These are phyloP conservation scores for Colletotrichum paranaense DNA, from an alignment of 2,329 filamentous ascomycete species.

Conservation along the genomic window DNA sequence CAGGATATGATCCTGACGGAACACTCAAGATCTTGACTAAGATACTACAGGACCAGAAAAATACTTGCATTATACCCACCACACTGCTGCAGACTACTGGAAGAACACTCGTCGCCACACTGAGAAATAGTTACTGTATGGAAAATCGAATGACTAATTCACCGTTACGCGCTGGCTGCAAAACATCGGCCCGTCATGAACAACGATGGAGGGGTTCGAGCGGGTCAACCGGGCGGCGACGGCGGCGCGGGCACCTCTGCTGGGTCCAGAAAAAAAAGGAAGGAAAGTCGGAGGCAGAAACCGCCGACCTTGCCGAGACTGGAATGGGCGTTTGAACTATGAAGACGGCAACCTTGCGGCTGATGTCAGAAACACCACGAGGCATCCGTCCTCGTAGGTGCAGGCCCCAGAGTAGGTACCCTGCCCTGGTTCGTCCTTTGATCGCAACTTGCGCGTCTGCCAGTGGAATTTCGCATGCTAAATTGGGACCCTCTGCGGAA, in stretches of 20 bases:
- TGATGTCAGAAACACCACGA: conserved; percentile 22
- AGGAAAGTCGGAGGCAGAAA: conserved; percentile 12
- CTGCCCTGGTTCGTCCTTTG: conserved; percentile 14
- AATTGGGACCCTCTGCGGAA: conserved; percentile 28
- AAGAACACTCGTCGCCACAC: not conserved
- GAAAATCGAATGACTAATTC: not conserved
- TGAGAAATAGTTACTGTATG: not conserved
- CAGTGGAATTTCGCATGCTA: conserved; percentile 21
- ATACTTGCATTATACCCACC: not conserved
- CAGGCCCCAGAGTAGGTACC: not conserved
- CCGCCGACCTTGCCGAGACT: conserved; percentile 20
- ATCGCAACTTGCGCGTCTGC: not conserved
- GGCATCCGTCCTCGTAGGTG: too few species aligned
- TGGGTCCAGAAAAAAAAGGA: not conserved
- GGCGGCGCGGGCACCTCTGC: not conserved
- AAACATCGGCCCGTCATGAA: not conserved
- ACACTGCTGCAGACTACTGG: not conserved
- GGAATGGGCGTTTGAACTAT: not conserved
- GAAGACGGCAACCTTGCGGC: conserved; percentile 19
- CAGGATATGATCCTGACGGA: too few species aligned
- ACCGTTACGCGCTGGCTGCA: not conserved
- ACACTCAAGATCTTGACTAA: not conserved
- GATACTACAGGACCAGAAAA: not conserved
- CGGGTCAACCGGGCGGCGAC: not conserved
- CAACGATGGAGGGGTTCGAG: not conserved